phyloP scores from a whole-genome alignment of 208 protist species.

The Leishmania tarentolae region DNA sequence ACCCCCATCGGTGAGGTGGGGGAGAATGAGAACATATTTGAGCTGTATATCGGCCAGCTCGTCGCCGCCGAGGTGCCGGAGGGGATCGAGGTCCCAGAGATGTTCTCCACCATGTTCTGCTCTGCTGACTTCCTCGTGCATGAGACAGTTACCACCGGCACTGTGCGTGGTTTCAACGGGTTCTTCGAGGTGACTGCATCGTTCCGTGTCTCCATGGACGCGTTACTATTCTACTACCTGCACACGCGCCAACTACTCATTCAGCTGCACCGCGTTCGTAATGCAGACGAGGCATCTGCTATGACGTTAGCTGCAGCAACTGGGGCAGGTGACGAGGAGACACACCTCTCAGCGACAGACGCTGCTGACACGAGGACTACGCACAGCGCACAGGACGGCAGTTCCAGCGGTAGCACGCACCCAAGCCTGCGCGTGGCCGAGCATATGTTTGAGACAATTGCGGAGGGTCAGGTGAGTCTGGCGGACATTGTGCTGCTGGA shows the following conservation, averaged over 20 bases:
- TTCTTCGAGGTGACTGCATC: slow-evolving; percentile 90
- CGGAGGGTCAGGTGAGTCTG: slow-evolving; percentile 74
- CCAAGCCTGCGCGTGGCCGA: slow-evolving; percentile 46
- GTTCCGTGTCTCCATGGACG: slow-evolving; percentile 88
- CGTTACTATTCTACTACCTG: slow-evolving; percentile 86
- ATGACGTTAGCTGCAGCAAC: slow-evolving; percentile 4
- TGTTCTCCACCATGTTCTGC: slow-evolving; percentile 76
- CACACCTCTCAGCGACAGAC: neutral
- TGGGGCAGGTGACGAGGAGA: neutral
- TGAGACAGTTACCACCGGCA: slow-evolving; percentile 85
- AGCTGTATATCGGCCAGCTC: slow-evolving; percentile 91
- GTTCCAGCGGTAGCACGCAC: slow-evolving; percentile 19
- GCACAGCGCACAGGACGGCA: slow-evolving; percentile 11
- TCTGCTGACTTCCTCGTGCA: slow-evolving; percentile 89
- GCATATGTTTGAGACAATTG: slow-evolving; percentile 79
- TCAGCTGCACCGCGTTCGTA: slow-evolving; percentile 86
- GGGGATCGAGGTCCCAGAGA: slow-evolving; percentile 43
- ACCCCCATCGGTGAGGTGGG: slow-evolving; percentile 48
- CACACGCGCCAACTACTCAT: slow-evolving; percentile 81
- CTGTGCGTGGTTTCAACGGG: slow-evolving; percentile 84
- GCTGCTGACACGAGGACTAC: neutral
- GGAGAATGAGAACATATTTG: slow-evolving; percentile 78
- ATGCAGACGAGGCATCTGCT: slow-evolving; percentile 59
- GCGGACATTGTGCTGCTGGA: slow-evolving; percentile 58
- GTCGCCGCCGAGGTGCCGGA: slow-evolving; percentile 65